Evolutionary conservation across 2,329 filamentous ascomycete species (phyloP).

Genomic region (Plectosphaerella cucumerina): DNA sequence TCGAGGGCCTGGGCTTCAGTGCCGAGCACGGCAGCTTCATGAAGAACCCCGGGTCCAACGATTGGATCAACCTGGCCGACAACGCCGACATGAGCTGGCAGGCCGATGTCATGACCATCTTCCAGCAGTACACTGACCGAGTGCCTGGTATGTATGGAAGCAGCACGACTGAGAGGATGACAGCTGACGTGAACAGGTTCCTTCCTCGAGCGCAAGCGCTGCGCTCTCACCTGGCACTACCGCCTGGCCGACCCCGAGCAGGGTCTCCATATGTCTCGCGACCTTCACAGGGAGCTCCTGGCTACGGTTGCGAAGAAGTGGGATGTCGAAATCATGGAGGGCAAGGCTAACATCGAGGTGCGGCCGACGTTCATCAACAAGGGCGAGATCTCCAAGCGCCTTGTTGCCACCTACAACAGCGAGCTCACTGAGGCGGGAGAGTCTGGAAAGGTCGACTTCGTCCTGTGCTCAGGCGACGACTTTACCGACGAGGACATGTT

Average conservation of each 20-base stretch:
- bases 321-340: conserved; percentile 94
- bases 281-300: conserved; percentile 80
- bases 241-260: conserved; percentile 84
- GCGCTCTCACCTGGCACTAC: conserved; percentile 96
- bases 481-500: conserved; percentile 98
- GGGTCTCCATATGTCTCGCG: conserved; percentile 71
- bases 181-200: conserved; percentile 51
- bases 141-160: conserved; percentile 62
- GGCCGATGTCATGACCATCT: conserved; percentile 74
- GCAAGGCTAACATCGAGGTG: conserved; percentile 95
- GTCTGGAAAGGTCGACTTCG: conserved; percentile 67
- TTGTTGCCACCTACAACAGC: conserved; percentile 69
- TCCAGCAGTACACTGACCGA: conserved; percentile 82
- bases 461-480: conserved; percentile 89
- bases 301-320: conserved; percentile 70
- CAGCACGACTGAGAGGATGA: neutral
- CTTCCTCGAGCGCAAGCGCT: conserved; percentile 91
- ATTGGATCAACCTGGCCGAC: conserved; percentile 88
- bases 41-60: conserved; percentile 67
- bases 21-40: conserved; percentile 98
- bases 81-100: conserved; percentile 92
- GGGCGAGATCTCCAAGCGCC: conserved; percentile 84
- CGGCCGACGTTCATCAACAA: conserved; percentile 98
- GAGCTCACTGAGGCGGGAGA: conserved; percentile 36
- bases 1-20: conserved; percentile 82